Evolutionary conservation across 805 yeast genomes (phyloP).

Genomic region (Lipomyces mesembrius): DNA sequence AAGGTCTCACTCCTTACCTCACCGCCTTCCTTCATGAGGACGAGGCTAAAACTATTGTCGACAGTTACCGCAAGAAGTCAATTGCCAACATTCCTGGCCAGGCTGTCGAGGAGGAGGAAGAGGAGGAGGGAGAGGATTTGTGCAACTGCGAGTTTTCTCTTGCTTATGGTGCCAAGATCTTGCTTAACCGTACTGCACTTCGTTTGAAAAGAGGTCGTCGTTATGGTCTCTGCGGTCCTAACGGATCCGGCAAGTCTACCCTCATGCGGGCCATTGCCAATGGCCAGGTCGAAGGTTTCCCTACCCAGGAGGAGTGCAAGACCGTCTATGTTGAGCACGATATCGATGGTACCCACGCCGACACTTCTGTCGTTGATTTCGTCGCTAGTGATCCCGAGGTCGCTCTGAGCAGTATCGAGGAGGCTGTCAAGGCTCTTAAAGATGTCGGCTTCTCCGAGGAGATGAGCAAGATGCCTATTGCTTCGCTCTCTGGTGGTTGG

Average conservation of each 20-base stretch:
- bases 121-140: slow-evolving; percentile 98
- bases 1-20: slow-evolving; percentile 88
- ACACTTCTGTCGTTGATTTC: slow-evolving; percentile 90
- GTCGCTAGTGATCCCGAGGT: slow-evolving; percentile 84
- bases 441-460: slow-evolving; percentile 94
- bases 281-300: slow-evolving; percentile 99
- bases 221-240: slow-evolving; percentile 99
- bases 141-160: slow-evolving; percentile 99
- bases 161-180: slow-evolving; percentile 99
- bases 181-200: slow-evolving; percentile 98
- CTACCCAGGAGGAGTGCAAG: slow-evolving; percentile 98
- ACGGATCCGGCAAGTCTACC: slow-evolving; percentile 99
- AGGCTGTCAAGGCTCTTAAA: slow-evolving; percentile 73
- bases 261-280: slow-evolving; percentile 96
- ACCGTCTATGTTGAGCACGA: slow-evolving; percentile 99
- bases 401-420: slow-evolving; percentile 65
- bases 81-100: slow-evolving; percentile 98
- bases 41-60: slow-evolving; percentile 86
- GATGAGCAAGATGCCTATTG: slow-evolving; percentile 92
- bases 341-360: slow-evolving; percentile 97
- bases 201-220: slow-evolving; percentile 99
- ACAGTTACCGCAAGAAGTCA: slow-evolving; percentile 93
- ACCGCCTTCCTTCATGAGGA: slow-evolving; percentile 94
- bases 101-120: slow-evolving; percentile 86
- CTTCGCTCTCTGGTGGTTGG: slow-evolving; percentile 99